Conservation (phyloP, 106 monocot genomes). For the Dioscorea alata region DNA sequence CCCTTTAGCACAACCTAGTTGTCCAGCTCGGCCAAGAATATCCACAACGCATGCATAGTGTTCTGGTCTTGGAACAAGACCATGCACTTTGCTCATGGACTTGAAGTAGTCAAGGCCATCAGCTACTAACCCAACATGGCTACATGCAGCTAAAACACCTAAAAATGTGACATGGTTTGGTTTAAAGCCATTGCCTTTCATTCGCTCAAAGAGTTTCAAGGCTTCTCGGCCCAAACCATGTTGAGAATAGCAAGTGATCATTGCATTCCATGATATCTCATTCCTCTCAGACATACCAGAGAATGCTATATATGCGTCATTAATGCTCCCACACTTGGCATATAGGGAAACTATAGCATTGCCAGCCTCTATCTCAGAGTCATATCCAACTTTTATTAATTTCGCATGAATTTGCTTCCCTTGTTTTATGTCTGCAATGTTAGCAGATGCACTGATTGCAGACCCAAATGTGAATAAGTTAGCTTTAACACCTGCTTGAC, state of each 20-base stretch:
- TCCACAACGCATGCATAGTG: slow-evolving; percentile 84
- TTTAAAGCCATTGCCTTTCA: slow-evolving; percentile 43
- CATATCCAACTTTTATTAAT: slow-evolving; percentile 65
- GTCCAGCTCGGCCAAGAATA: slow-evolving; percentile 75
- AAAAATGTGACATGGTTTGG: slow-evolving; percentile 76
- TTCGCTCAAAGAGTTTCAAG: slow-evolving; percentile 58
- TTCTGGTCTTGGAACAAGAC: slow-evolving; percentile 42
- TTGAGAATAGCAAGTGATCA: slow-evolving; percentile 78
- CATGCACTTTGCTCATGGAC: slow-evolving; percentile 45
- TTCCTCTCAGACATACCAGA: slow-evolving; percentile 48
- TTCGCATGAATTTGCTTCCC: slow-evolving; percentile 76
- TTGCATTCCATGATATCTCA: slow-evolving; percentile 81
- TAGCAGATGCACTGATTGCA: slow-evolving; percentile 52
- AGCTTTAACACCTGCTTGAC: slow-evolving; percentile 28
- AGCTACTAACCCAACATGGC: slow-evolving; percentile 70
- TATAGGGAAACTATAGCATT: slow-evolving; percentile 77
- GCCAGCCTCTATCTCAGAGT: slow-evolving; percentile 46
- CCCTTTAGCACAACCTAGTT: slow-evolving; percentile 41
- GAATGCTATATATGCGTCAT: slow-evolving; percentile 53
- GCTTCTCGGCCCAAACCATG: slow-evolving; percentile 63
- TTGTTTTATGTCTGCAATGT: slow-evolving; percentile 63
- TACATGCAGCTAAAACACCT: slow-evolving; percentile 75
- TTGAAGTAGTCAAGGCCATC: slow-evolving; percentile 62
- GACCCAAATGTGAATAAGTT: slow-evolving; percentile 75
- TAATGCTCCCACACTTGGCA: slow-evolving; percentile 72